These are phyloP conservation scores for Sarcocystis neurona DNA, from an alignment of 169 alveolate genomes.

Conservation along the genomic window DNA sequence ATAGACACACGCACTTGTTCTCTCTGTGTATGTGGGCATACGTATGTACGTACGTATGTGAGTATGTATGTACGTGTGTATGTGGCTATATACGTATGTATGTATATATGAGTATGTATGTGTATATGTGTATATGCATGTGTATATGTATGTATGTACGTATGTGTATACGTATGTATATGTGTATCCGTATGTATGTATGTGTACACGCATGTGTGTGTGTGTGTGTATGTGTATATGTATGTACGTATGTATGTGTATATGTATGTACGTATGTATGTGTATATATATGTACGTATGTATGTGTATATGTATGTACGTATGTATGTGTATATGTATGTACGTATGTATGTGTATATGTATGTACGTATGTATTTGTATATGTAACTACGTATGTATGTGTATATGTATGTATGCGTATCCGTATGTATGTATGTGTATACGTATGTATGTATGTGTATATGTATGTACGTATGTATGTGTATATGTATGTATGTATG, in stretches of 20 bases:
- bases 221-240: too few species aligned
- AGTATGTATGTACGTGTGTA: not conserved
- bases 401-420: too few species aligned
- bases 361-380: too few species aligned
- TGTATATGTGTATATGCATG: not conserved
- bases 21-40: not conserved
- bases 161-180: not conserved
- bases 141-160: not conserved
- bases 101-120: not conserved
- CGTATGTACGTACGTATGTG: not conserved
- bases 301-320: too few species aligned
- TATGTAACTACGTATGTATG: too few species aligned
- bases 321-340: too few species aligned
- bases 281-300: too few species aligned
- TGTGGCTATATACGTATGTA: not conserved
- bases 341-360: too few species aligned
- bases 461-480: not conserved
- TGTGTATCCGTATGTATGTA: not conserved
- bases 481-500: not conserved
- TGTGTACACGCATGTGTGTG: not conserved
- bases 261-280: too few species aligned
- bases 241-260: too few species aligned
- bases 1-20: not conserved
- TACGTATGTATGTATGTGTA: conserved; percentile 60
- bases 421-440: not conserved